Evolutionary conservation across 345 rosid species (phyloP).

Genomic region (Citropsis articulata): DNA sequence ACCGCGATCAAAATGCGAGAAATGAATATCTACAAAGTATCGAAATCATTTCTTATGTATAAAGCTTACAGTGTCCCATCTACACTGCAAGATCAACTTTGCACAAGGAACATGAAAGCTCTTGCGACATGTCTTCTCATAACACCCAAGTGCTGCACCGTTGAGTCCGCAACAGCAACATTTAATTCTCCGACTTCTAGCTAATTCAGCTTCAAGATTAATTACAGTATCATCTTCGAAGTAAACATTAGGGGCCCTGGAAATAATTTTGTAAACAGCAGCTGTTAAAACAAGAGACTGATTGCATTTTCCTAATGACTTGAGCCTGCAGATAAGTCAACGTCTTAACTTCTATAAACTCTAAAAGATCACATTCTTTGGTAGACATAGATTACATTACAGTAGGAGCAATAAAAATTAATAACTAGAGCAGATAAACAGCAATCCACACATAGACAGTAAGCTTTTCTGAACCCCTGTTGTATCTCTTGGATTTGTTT

Average conservation of each 20-base stretch:
- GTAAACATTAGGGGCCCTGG: constrained; percentile 93
- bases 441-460: not conserved
- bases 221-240: constrained; percentile 63
- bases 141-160: constrained; percentile 98
- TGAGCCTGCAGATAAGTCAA: not conserved
- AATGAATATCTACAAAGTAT: not conserved
- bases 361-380: not conserved
- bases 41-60: not conserved
- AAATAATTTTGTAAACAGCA: not conserved
- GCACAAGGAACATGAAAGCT: constrained; percentile 84
- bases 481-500: not conserved
- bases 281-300: not conserved
- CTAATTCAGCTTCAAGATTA: constrained; percentile 81
- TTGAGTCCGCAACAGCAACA: constrained; percentile 82
- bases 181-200: constrained; percentile 72
- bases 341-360: not conserved
- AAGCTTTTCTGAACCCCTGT: not conserved
- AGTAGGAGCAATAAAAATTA: not conserved
- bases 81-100: constrained; percentile 60
- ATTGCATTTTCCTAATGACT: not conserved
- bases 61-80: constrained; percentile 81
- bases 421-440: not conserved
- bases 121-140: constrained; percentile 63
- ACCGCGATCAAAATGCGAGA: not conserved
- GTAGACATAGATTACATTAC: not conserved